These are phyloP conservation scores for Mycena sanguinolenta DNA, from an alignment of 768 basidiomycete genomes.

Conservation along the genomic window DNA sequence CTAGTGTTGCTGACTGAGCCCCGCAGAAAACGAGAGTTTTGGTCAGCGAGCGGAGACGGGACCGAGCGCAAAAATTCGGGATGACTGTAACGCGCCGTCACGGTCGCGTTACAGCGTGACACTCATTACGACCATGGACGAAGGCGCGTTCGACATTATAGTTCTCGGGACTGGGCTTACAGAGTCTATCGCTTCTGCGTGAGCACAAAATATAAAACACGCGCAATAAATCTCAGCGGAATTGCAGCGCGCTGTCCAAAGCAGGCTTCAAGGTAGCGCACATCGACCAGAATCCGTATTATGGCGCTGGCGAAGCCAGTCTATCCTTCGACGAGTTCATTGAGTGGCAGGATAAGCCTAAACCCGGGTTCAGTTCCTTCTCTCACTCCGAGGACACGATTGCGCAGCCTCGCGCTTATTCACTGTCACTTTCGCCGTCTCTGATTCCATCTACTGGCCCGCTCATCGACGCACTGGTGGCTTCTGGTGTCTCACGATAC, in stretches of 20 bases:
- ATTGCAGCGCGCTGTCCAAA: conserved; percentile 85
- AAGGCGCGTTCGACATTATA: conserved; percentile 72
- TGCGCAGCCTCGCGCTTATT: conserved; percentile 79
- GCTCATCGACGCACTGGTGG: conserved; percentile 81
- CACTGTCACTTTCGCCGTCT: conserved; percentile 87
- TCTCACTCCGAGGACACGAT: conserved; percentile 59
- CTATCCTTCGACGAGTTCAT: conserved; percentile 85
- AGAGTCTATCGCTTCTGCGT: conserved; percentile 93
- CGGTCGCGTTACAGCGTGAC: not conserved
- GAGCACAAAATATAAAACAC: conserved; percentile 50
- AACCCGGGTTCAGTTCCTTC: conserved; percentile 56
- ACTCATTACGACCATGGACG: conserved; percentile 23
- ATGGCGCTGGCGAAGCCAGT: conserved; percentile 87
- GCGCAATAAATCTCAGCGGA: conserved; percentile 28
- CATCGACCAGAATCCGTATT: conserved; percentile 86
- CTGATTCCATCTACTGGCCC: conserved; percentile 86
- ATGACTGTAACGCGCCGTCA: conserved; percentile 15
- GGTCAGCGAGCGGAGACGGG: conserved; percentile 25
- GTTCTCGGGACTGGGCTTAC: conserved; percentile 85
- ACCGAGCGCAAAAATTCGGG: conserved; percentile 17
- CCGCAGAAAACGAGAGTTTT: not conserved
- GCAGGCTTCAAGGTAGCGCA: conserved; percentile 91
- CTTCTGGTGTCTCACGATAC: conserved; percentile 90
- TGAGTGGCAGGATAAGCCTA: conserved; percentile 69
- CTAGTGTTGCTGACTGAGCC: conserved; percentile 16